A percentile compares a stretch with the other conserved stretches of the same genome.
phyloP scores from a whole-genome alignment of 179 eudicot genomes.

The Patellifolia procumbens region DNA sequence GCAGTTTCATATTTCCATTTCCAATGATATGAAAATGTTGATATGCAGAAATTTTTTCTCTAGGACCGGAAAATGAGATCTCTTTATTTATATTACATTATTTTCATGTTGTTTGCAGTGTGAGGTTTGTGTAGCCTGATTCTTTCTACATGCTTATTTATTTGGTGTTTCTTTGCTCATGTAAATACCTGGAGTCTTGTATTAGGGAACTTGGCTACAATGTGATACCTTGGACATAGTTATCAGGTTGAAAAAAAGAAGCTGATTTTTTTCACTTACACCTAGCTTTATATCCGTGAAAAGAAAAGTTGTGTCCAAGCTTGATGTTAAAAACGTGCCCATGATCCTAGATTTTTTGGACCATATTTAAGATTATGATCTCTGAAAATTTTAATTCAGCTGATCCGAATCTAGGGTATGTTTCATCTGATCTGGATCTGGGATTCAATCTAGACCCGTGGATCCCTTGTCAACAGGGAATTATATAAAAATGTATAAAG shows the following conservation, averaged over 20 bases:
- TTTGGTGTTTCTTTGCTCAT: background rate
- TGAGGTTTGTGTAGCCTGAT: background rate
- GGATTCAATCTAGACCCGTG: too few species aligned
- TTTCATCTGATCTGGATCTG: too few species aligned
- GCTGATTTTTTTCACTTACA: background rate
- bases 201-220: background rate
- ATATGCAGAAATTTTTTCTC: background rate
- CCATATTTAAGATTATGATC: too few species aligned
- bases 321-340: too few species aligned
- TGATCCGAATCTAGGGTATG: too few species aligned
- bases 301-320: background rate
- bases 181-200: background rate
- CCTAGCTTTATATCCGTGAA: background rate
- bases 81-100: background rate
- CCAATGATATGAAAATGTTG: background rate
- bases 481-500: too few species aligned
- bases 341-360: too few species aligned
- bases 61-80: background rate
- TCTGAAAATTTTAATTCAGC: too few species aligned
- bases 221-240: background rate
- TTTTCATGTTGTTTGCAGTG: background rate
- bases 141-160: background rate
- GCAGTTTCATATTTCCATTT: background rate
- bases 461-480: too few species aligned
- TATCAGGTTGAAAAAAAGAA: background rate